Base-by-base conservation (phyloP, 1,139 yeast species). In the Taiozyma onychis region DNA sequence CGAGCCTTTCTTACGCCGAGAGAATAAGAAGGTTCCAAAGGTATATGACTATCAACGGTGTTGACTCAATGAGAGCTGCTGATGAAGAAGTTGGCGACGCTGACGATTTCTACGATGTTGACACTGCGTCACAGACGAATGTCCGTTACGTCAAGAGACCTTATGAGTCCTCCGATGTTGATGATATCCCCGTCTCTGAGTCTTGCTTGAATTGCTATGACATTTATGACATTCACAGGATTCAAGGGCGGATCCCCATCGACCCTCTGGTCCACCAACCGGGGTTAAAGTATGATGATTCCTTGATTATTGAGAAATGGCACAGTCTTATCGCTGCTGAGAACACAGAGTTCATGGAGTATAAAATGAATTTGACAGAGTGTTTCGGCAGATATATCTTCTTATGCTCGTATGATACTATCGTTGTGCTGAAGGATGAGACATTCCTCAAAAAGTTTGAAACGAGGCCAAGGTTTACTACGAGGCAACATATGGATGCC, bases 351-450 rank as follows among this genome's bases (percentile, higher is more conserved):
- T 43, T 39, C 21, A 43, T 51, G 18, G 48, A 39, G 26, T 59
- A 44, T 46, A 60, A 57, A 44, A 57, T 56, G 34, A 60, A 60
- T 37, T n/a, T 60, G 10, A 47, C 52, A n/a, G 64, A 51, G 16
- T 46, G 49, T 28, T 54, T 44, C 44, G 47, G 39, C 1, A 30
- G 42, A 2, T 52, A 41, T 41, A 8, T 52, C 9, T 52, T 54
- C 35, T n/a, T 52, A 35, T 61, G 50, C 1, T 44, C 52, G 8
- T 47, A 45, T 42, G 49, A 60, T 3, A 42, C 24, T 16, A 32
- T 60, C 2, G 21, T 51, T 6, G 44, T 57, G 4, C 41, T 51
- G 22, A 28, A 48, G 27, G 42, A 54, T 41, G 58, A 51, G 4
- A 35, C 22, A 4, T 6, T 47, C 1, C 13, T 44, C 3, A 10